Evolutionary conservation across 805 yeast genomes (phyloP), one percentile per base, ranked within the genome.

Genomic region (Yamadazyma philogaea): DNA sequence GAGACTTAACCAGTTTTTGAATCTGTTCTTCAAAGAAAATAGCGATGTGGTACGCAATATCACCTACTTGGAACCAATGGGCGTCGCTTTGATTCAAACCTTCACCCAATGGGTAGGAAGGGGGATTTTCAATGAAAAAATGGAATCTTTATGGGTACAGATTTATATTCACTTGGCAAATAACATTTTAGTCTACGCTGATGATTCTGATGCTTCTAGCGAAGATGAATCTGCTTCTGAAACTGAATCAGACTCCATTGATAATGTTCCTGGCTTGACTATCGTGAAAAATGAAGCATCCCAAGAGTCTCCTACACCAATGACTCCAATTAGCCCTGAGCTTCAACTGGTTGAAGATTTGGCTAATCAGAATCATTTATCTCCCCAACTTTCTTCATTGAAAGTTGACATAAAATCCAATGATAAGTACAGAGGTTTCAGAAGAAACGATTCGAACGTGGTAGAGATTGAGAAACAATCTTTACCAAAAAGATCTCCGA

Each of bases 51-150:
- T 61, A 20, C 37, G 46, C 7, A 47, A 45, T 15, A 62, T 64
- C 2, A 43, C 48, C 16, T 68, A 69, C 50, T 59, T 69, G 48
- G 75, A 68, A 48, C 67, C 69, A 22, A 61, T 70, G 70, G 74
- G 74, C n/a, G 44, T 55, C 24, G 61, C 67, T 7, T 52, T 70
- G 36, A 57, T 68, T 20, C 60, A 59, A 40, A 68, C 74, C 4
- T 62, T 68, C 44, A 61, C 61, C 32, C 63, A 62, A 48, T 53
- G 62, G 55, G 56, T 68, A 43, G 70, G 68, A 12, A 48, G 46
- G 7, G 61, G 59, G 7, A 49, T 54, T 19, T 64, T 65, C 42
- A 50, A 60, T 46, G 55, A 54, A 10, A 52, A 50, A 15, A 54
- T 65, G 55, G 73, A 70, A 51, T 50, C 52, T 18, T 56, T 61